Base-by-base conservation (phyloP, 2,329 filamentous ascomycete species). In the Xylaria sp. region DNA sequence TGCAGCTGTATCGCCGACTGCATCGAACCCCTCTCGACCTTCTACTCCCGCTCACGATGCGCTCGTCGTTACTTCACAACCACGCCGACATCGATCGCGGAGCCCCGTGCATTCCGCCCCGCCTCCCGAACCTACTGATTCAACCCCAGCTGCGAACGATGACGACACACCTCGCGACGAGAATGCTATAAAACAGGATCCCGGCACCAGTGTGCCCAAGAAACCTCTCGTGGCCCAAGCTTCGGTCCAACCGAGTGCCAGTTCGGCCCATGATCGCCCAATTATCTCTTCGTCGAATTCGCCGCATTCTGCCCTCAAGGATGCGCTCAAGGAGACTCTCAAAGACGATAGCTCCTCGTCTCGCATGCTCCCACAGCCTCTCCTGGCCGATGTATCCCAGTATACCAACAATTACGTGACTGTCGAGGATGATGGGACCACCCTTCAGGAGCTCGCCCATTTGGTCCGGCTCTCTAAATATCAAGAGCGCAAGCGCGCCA, bases 401-500 rank as follows among this genome's bases (percentile, higher is more conserved):
- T 92, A 92, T 78, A 85, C 86, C 54, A 91, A 91, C 76, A 81
- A 86, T 14, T 85, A 86, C 72, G 79, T 90, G 64, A 84, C 86
- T 57, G 84, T 86, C 45, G 88, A 91, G 69, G 85, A 84, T 60
- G 88, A 91, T 54, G 87, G 88, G 67, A 93, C 91, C 54, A 91
- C 90, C 14, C 83, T 95, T 69, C 89, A 92, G 75, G 92, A 94
- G 80, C 87, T 95, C 72, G 92, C 92, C 60, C 92, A 94, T 79
- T 81, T 94, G 74, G 91, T 93, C 72, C 89, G 92, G 69, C 83
- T 94, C 70, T 92, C 92, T 78, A 92, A 90, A 75, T 93, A 94
- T 78, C 92, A 95, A 81, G 90, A 93, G 84, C 91, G 91, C 84
- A 92, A 93, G 84, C 89, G 92, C 81, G 85, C 87, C 72, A 90